Evolutionary conservation across 495 filamentous ascomycete genomes (phyloP).

Genomic region (Hypoxylon subgilvum): DNA sequence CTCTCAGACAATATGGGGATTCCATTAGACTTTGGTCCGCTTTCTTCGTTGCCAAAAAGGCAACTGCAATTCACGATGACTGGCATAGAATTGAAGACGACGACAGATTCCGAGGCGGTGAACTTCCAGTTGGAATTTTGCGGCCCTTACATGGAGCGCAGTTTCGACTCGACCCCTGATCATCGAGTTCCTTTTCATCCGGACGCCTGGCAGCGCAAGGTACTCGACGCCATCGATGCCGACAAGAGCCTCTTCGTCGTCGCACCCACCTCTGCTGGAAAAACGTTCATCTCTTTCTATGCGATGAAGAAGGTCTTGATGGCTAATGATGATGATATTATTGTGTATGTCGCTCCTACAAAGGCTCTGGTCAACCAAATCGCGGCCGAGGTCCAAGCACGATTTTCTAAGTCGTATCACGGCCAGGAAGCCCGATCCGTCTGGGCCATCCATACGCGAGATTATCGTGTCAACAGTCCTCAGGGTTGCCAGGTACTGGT

Average conservation of each 20-base stretch:
- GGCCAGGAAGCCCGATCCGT: constrained; percentile 65
- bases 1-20: background rate
- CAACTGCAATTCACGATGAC: background rate
- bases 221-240: constrained; percentile 74
- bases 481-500: constrained; percentile 75
- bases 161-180: constrained; percentile 70
- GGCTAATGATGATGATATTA: constrained; percentile 66
- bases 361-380: constrained; percentile 87
- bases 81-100: background rate
- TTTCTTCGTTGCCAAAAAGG: background rate
- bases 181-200: constrained; percentile 70
- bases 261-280: constrained; percentile 74
- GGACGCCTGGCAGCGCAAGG: constrained; percentile 76
- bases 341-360: constrained; percentile 81
- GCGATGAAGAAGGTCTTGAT: constrained; percentile 78
- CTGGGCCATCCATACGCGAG: constrained; percentile 80
- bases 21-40: background rate
- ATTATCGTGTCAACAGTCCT: constrained; percentile 73
- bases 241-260: constrained; percentile 74
- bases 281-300: constrained; percentile 71
- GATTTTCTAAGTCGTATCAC: constrained; percentile 67
- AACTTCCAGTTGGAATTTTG: constrained; percentile 71
- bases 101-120: constrained; percentile 20
- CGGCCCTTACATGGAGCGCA: constrained; percentile 76
- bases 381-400: constrained; percentile 68